Evolutionary conservation across 768 basidiomycete genomes (phyloP), one percentile per base, ranked within the genome.

Genomic region (Mycena amicta): DNA sequence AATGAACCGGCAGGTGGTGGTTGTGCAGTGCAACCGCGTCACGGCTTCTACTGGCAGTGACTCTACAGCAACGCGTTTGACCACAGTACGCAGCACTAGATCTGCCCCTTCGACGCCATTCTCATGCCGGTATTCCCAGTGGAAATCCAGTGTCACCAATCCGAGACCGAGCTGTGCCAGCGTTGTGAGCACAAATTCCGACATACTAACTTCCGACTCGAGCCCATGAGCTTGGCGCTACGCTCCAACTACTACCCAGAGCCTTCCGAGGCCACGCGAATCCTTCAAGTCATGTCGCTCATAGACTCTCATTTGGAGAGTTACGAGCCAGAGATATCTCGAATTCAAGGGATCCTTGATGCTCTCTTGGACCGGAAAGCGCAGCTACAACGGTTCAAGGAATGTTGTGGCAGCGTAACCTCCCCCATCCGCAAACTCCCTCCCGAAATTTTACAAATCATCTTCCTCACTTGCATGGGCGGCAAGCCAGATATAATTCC

Each of bases 381-480:
- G 41, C 40, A 23, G 8, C 43, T 63, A 11, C 12, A 54, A 25
- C n/a, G 47, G 43, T 56, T 53, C 55, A 39, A 52, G 26, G 49
- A 39, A 27, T 57, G 52, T 46, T 60, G 29, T 27, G 16, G 26
- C 25, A 54, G 62, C n/a, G 22, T 51, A 20, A 25, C 60, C 20
- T 53, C 58, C 15, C 62, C 62, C 6, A 25, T 63, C 6, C 62
- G 58, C 20, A 60, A 47, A 33, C 55, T 63, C 12, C 62, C 62
- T 1, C 46, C 62, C 4, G 62, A 63, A 31, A 43, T 63, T n/a
- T 53, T 63, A 0, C 52, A 50, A 29, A 37, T 15, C 6, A 59
- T 63, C 25, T 63, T 63, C 41, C 8, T 63, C 16, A 37, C 25
- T 6, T 41, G 40, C 25, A 2, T 6, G 45, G 55, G 52, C 15